Conservation (phyloP, 768 basidiomycete genomes). For the Kwoniella europaea region DNA sequence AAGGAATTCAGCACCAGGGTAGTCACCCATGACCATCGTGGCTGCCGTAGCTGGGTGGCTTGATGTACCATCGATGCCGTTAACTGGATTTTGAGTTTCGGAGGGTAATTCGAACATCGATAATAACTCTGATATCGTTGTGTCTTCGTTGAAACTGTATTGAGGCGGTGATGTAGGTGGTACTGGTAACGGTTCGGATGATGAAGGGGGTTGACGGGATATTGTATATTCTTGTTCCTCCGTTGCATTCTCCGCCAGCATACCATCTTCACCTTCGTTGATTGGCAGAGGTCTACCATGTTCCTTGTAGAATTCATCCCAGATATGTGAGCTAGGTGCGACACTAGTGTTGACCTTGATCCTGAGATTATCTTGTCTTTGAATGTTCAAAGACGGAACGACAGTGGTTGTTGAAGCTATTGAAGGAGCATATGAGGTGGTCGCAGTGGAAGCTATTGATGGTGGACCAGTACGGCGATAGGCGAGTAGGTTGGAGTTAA, state of each 20-base stretch:
- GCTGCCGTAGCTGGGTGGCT: not conserved
- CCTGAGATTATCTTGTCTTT: conserved; percentile 2
- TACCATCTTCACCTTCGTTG: not conserved
- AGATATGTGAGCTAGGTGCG: conserved; percentile 20
- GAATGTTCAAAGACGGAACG: not conserved
- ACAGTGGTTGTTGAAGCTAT: not conserved
- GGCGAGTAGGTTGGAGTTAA: conserved; percentile 1
- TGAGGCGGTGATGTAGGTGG: too few relatives aligned
- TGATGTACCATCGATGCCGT: not conserved
- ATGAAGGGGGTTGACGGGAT: too few relatives aligned
- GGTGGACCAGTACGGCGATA: not conserved
- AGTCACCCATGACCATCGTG: not conserved
- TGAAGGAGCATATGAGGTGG: conserved; percentile 7
- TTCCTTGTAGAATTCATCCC: conserved; percentile 20
- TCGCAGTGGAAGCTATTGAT: conserved; percentile 15
- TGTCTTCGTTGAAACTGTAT: not conserved
- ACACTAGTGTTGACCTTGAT: conserved; percentile 18
- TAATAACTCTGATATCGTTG: conserved; percentile 9
- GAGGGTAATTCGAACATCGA: conserved; percentile 17
- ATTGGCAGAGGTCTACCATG: not conserved
- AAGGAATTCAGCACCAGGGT: conserved; percentile 17
- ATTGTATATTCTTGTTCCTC: not conserved
- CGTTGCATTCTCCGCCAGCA: not conserved
- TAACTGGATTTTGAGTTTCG: conserved; percentile 1
- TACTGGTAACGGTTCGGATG: not conserved